phyloP scores from a whole-genome alignment of 805 yeast species.

The Cyberlindnera amylophila region DNA sequence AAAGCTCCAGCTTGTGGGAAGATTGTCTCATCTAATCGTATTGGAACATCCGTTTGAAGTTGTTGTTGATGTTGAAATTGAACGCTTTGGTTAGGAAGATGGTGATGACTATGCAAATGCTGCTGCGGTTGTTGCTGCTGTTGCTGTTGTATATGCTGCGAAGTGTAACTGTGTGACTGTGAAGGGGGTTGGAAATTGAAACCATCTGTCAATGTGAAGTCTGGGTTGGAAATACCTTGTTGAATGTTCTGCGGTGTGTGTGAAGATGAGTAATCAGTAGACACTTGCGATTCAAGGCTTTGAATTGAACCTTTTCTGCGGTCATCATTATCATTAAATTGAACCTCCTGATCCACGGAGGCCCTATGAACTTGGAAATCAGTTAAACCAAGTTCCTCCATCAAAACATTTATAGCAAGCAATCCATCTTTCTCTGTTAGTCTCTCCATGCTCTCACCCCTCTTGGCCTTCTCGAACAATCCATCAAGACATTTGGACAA shows the following conservation, averaged over 20 bases:
- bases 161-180: background rate
- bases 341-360: background rate
- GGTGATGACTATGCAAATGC: background rate
- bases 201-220: no score
- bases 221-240: no score
- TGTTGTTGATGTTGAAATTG: background rate
- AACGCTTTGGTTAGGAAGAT: background rate
- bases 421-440: slow-evolving; percentile 3
- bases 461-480: background rate
- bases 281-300: background rate
- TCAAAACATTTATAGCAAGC: slow-evolving; percentile 1
- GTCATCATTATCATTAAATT: background rate
- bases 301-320: background rate
- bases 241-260: background rate
- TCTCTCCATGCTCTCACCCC: background rate
- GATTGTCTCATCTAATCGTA: slow-evolving; percentile 1
- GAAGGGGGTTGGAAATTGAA: background rate
- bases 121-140: background rate
- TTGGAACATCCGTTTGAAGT: slow-evolving; percentile 3
- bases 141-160: background rate
- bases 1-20: background rate
- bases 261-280: background rate
- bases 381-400: slow-evolving; percentile 3
- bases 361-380: background rate
- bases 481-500: slow-evolving; percentile 48